Evolutionary conservation across 2,329 filamentous ascomycete genomes (phyloP), one percentile per base, ranked within the genome.

Genomic region (Penicillium sp.): DNA sequence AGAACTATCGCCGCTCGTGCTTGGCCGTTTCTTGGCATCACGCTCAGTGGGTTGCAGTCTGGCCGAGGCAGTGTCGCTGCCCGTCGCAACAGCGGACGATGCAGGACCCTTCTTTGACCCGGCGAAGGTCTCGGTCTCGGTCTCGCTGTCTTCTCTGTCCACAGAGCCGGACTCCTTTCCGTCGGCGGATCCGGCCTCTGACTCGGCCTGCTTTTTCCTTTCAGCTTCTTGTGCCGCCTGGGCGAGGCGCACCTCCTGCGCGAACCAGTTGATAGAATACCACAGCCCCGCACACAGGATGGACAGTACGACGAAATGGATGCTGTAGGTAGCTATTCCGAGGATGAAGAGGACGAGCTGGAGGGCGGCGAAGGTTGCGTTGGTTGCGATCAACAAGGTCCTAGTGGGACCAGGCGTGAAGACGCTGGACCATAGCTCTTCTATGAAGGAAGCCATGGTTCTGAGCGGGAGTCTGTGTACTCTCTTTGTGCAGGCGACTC

Each of bases 201-300:
- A 80, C 81, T 71, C 70, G 63, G 72, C 80, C 81, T 68, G 75
- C 69, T 75, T 76, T 67, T 70, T 73, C 69, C 75, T 77, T 71
- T 81, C 73, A 60, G 72, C 70, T 64, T 80, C 75, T 64, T 76
- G 81, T 17, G 81, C 81, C 63, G 84, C 81, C 67, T 69, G 67
- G 8, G 82, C 80, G 67, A 82, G 77, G 34, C 75, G 73, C 54
- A 88, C 75, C 72, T 88, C 94, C 48, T 79, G 79, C 57, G 91
- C 92, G 73, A 99, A 98, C 95, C 95, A 99, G 84, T 98, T 98
- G 79, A 98, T 93, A 58, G 90, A 87, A 81, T 86, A 92, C 95
- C 95, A 99, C 38, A 98, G 83, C 4, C 90, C 90, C 35, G 81
- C 93, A 64, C 87, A 91, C 10, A 99, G 82, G 59, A 88, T 71